These are phyloP conservation scores for Linnemannia elongata DNA, from an alignment of 192 early-diverging fungal species.

Conservation along the genomic window DNA sequence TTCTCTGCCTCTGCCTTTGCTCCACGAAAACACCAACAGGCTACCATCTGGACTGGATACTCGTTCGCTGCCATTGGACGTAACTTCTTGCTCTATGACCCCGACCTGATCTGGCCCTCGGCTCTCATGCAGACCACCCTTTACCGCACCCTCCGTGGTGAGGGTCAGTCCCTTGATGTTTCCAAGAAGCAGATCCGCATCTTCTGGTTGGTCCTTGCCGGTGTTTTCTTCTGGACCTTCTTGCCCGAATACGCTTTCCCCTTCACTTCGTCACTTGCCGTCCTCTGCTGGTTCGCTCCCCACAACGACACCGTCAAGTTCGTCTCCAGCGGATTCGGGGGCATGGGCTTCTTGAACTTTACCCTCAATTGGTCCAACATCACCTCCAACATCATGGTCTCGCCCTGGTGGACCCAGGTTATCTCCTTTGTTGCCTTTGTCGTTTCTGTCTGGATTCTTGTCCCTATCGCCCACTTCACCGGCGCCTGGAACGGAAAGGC, in stretches of 20 bases:
- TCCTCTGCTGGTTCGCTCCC: constrained; percentile 58
- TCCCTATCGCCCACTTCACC: constrained; percentile 52
- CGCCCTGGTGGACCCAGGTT: constrained; percentile 61
- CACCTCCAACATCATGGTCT: constrained; percentile 55
- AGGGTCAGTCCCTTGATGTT: constrained; percentile 37
- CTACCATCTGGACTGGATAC: constrained; percentile 59
- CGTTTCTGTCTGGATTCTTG: constrained; percentile 59
- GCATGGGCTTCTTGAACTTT: constrained; percentile 64
- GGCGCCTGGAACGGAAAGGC: constrained; percentile 41
- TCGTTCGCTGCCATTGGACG: constrained; percentile 56
- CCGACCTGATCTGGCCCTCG: constrained; percentile 58
- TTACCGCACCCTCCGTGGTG: constrained; percentile 51
- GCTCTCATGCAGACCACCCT: constrained; percentile 58
- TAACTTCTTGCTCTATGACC: constrained; percentile 58
- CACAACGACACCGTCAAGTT: constrained; percentile 54
- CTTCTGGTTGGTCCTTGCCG: constrained; percentile 49
- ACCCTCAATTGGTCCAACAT: constrained; percentile 61
- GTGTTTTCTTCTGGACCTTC: constrained; percentile 60
- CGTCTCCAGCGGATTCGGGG: constrained; percentile 59
- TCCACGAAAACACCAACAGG: constrained; percentile 22
- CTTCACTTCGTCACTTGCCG: constrained; percentile 51
- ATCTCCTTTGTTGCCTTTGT: constrained; percentile 64
- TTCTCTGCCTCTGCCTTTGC: not conserved
- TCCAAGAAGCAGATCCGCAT: constrained; percentile 52
- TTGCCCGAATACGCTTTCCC: constrained; percentile 59